phyloP scores from a whole-genome alignment of 148 eudicot species.

The Spergularia marina region DNA sequence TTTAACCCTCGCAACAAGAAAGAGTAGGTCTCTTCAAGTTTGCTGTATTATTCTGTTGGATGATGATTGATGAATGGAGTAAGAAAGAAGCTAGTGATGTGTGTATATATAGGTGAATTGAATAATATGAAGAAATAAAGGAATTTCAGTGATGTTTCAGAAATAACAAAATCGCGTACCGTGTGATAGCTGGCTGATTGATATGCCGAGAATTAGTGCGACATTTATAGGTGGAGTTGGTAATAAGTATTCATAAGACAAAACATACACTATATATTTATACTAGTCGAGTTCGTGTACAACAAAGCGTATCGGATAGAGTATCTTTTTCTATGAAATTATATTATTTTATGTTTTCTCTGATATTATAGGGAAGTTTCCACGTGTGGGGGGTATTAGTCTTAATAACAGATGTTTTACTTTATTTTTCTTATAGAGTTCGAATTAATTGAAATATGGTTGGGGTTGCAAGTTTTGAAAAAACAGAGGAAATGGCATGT shows the following conservation, averaged over 20 bases:
- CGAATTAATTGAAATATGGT: not conserved
- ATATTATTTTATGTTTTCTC: not conserved
- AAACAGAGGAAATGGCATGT: slow-evolving; percentile 11
- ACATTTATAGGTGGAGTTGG: slow-evolving; percentile 19
- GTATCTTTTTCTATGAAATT: no score
- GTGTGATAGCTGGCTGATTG: slow-evolving; percentile 22
- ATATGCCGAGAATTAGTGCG: slow-evolving; percentile 8
- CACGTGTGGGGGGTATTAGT: not conserved
- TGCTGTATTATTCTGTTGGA: not conserved
- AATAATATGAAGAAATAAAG: not conserved
- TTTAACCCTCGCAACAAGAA: not conserved
- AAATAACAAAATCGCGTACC: slow-evolving; percentile 6
- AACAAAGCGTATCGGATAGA: no score
- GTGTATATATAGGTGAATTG: slow-evolving; percentile 1
- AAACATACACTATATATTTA: slow-evolving; percentile 9
- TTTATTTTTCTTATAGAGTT: not conserved
- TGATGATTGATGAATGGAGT: not conserved
- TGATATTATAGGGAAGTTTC: slow-evolving; percentile 5
- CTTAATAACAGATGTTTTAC: not conserved
- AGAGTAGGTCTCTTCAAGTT: no score
- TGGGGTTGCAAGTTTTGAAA: not conserved
- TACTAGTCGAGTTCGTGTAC: not conserved
- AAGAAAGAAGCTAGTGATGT: not conserved
- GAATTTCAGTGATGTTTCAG: slow-evolving; percentile 12
- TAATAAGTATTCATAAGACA: not conserved